Evolutionary conservation across 2,329 filamentous ascomycete genomes (phyloP), one percentile per base, ranked within the genome.

Genomic region (Pochonia chlamydosporia): DNA sequence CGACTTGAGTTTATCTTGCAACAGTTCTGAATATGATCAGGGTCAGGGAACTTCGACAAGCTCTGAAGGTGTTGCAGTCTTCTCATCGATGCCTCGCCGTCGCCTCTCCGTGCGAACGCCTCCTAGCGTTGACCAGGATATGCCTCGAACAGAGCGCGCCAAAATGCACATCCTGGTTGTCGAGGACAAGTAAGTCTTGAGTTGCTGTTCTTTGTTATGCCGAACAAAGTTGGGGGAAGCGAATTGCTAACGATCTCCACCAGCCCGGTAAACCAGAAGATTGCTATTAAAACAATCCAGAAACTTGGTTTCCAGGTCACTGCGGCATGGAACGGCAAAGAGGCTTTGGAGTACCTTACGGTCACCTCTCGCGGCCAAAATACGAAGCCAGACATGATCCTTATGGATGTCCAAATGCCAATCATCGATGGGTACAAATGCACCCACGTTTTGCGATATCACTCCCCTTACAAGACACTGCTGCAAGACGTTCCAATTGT

Each of bases 381-480:
- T 39, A 66, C 69, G 10, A 80, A 79, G 43, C 87, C 87, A 0
- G 81, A 89, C 54, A 81, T 92, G 7, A 89, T 92, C 46, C 68
- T 91, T 33, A 88, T 89, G 85, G 85, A 89, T 58, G 82, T 87
- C 1, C 84, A 87, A 63, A 87, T 87, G 81, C 80, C 82, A 23
- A 79, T 89, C 33, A 80, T 89, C 52, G 87, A 91, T 57, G 87
- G 87, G 1, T 91, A 91, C 62, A 79, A 80, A 48, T 85, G 86
- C 36, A 91, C 87, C 0, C 85, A 89, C 55, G 74, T 85, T 18
- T 75, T 92, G 40, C 76, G 86, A 14, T 82, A 85, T 47, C 80
- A 87, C 54, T 60, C 75, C 2, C 82, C 84, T 1, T 89, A 86
- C 64, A 81, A 76, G 35, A 58, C 69, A 2, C 75, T 78, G 44